Evolutionary conservation across 345 rosid genomes (phyloP), one percentile per base, ranked within the genome.

Genomic region (Gossypioides kirkii): DNA sequence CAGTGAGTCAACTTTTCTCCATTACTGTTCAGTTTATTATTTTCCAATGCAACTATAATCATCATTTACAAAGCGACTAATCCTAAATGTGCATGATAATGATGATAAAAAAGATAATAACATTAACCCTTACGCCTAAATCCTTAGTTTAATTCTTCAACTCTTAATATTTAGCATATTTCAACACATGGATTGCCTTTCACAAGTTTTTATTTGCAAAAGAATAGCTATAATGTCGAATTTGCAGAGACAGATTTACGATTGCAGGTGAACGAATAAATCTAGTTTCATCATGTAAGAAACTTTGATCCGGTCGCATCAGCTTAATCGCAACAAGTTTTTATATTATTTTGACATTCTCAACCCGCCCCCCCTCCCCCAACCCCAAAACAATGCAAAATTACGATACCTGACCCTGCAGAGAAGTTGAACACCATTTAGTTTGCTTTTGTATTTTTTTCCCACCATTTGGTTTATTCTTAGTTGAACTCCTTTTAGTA

Each of bases 381-480:
- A 22, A 22, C 42, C 70, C 28, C 32, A 58, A 23, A 54, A 38
- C 13, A 32, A 22, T 54, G 64, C 36, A 56, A 71, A 56, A 18
- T 23, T 41, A 42, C 20, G 16, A 20, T 71, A 45, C 14, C 28
- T 47, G 43, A 26, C 26, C 38, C 25, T 53, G 62, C 43, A n/a
- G 18, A 36, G 69, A 13, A 65, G 16, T 23, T 28, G 18, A 54
- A 13, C 17, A 14, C 63, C 55, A 23, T 43, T 22, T 50, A 46
- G 28, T 61, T 36, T 10, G 38, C 53, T 38, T 54, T 3, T 43
- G 8, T 23, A 28, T 12, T 25, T 54, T 6, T 22, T 47, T 17
- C 10, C 66, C 25, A 32, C 22, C 59, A 28, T 2, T 25, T 49
- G 75, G 53, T 78, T 74, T 66, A n/a, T 28, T 46, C 43, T 45